Base-by-base conservation (phyloP, 495 filamentous ascomycete genomes). In the Podospora fimiseda region DNA sequence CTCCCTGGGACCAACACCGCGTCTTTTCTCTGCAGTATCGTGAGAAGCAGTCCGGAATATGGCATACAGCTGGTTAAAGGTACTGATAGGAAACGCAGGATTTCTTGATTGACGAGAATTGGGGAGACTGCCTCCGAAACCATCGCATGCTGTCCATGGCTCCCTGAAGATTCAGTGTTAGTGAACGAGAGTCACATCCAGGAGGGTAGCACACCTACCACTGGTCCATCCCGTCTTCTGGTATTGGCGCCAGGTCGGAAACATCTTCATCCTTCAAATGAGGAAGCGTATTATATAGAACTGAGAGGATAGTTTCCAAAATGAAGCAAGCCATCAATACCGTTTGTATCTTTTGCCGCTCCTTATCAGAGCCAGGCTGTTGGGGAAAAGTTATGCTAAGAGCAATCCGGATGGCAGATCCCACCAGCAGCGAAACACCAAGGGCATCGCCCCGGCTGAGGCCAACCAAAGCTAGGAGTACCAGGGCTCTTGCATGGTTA, bases 211-310 rank as follows among this genome's bases (percentile, higher is more conserved):
- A 22, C 33, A 47, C 44, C 9, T 33, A 47, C 44, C 84, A 88
- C 64, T 89, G 84, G 53, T 89, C 85, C 16, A 82, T 62, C 5
- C 81, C 85, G 63, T 85, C 80, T 62, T 86, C 81, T 52, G 79
- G 74, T 9, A 84, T 58, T 9, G 73, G 60, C 1, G 74, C 70
- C 27, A 79, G 59, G 3, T 65, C 52, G 9, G 60, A 54, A 14
- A 82, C 47, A 53, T 82, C 76, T 30, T 74, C 70, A 2, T 71
- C 52, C 33, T 66, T 70, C 42, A 89, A 69, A 54, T 80, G 78
- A 9, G 82, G 78, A 15, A 74, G 71, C 24, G 72, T 67, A 0
- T 66, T 69, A 5, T 83, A 64, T 14, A 80, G 75, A 22, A 80
- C 71, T 7, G 85, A 81, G 11, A 87, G 67, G 13, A 86, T 55